These are phyloP conservation scores for Neurospora sp. DNA, from an alignment of 495 filamentous ascomycete species.

Conservation along the genomic window DNA sequence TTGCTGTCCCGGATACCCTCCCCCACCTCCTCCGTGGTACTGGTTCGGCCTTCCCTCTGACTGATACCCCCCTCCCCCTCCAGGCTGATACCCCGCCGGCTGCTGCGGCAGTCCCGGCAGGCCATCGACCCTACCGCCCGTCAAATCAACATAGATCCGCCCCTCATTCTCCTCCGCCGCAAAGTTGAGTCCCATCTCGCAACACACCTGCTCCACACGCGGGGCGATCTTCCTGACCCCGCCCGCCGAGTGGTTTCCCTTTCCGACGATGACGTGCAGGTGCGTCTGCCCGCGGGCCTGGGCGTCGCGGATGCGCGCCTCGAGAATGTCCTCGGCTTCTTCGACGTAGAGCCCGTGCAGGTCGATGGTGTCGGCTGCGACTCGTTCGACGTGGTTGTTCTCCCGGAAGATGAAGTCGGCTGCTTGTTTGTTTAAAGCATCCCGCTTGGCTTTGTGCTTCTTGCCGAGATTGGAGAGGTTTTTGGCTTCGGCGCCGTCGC, in stretches of 20 bases:
- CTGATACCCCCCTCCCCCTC: slow-evolving; percentile 28
- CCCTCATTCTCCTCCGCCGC: slow-evolving; percentile 80
- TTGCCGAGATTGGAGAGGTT: slow-evolving; percentile 77
- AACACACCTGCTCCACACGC: slow-evolving; percentile 74
- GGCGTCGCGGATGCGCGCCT: slow-evolving; percentile 68
- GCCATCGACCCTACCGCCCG: slow-evolving; percentile 23
- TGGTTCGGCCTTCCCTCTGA: slow-evolving; percentile 18
- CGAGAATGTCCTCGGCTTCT: slow-evolving; percentile 84
- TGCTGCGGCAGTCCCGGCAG: slow-evolving; percentile 41
- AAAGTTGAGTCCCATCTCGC: slow-evolving; percentile 70
- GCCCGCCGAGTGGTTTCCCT: slow-evolving; percentile 73
- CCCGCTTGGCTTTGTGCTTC: slow-evolving; percentile 64
- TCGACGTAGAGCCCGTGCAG: slow-evolving; percentile 88
- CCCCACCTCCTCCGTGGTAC: slow-evolving; percentile 19
- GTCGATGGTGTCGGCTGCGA: slow-evolving; percentile 77
- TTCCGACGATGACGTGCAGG: slow-evolving; percentile 74
- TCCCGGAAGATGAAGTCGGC: slow-evolving; percentile 89
- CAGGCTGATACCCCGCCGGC: slow-evolving; percentile 21
- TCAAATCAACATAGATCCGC: slow-evolving; percentile 53
- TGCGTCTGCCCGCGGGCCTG: slow-evolving; percentile 60
- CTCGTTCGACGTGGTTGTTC: slow-evolving; percentile 67
- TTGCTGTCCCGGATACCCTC: slow-evolving; percentile 14
- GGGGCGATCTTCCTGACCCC: slow-evolving; percentile 89
- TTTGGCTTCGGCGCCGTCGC: slow-evolving; percentile 73
- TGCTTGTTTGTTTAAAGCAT: slow-evolving; percentile 77